These are phyloP conservation scores for Trapa incisa DNA, from an alignment of 345 rosid species.

Conservation along the genomic window DNA sequence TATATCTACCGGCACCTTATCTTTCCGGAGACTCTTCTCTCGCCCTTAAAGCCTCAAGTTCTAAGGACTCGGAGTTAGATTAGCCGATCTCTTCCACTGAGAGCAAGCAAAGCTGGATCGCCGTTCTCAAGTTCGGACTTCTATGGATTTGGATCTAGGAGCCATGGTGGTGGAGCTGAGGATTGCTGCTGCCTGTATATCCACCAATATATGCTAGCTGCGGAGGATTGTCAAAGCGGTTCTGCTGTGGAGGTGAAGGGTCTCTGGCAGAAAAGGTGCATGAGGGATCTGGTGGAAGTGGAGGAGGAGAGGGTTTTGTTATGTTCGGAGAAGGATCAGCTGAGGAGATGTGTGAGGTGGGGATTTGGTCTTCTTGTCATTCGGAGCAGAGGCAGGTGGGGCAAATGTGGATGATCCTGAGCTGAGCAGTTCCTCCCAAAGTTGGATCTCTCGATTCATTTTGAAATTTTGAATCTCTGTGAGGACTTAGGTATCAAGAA, in stretches of 20 bases:
- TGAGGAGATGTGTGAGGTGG: conserved; percentile 24
- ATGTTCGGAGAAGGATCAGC: conserved; percentile 20
- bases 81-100: no score
- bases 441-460: background rate
- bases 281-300: conserved; percentile 27
- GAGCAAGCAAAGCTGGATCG: no score
- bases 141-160: background rate
- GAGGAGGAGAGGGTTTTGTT: conserved; percentile 8
- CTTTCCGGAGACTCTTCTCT: background rate
- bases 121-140: no score
- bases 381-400: conserved; percentile 64
- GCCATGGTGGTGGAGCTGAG: conserved; percentile 3
- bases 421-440: background rate
- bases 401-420: conserved; percentile 64
- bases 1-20: background rate
- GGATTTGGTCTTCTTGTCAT: conserved; percentile 44
- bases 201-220: background rate
- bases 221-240: background rate
- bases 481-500: background rate
- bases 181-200: background rate
- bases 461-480: background rate
- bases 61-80: no score
- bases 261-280: conserved; percentile 15
- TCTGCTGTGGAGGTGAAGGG: no score
- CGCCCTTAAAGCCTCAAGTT: no score